phyloP scores from a whole-genome alignment of 1,284 basidiomycete species.

The Vanrija sp. region DNA sequence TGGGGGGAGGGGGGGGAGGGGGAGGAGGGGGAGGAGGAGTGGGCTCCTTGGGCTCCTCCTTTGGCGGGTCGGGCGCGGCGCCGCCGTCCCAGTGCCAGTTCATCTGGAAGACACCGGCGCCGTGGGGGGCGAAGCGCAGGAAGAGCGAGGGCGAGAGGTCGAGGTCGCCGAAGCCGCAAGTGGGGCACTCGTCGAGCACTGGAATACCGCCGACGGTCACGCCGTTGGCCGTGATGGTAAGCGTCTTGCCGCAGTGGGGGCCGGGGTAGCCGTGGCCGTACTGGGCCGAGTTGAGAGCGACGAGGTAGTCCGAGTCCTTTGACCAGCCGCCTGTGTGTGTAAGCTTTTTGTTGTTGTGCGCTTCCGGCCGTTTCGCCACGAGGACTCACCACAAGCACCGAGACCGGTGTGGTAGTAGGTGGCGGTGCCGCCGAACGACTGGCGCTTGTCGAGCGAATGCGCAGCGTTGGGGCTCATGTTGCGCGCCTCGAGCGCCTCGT shows the following conservation, averaged over 20 bases:
- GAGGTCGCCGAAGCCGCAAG: constrained; percentile 57
- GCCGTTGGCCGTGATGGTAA: constrained; percentile 63
- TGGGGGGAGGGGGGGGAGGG: constrained; percentile 4
- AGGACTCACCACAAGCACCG: constrained; percentile 15
- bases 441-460: not conserved
- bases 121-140: constrained; percentile 39
- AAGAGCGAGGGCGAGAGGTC: constrained; percentile 69
- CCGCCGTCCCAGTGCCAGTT: constrained; percentile 52
- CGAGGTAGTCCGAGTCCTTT: constrained; percentile 18
- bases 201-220: constrained; percentile 59
- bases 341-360: not conserved
- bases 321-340: not conserved
- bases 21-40: constrained; percentile 10
- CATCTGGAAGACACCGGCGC: constrained; percentile 57
- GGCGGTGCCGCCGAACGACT: constrained; percentile 7
- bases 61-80: constrained; percentile 12
- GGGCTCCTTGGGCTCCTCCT: constrained; percentile 20
- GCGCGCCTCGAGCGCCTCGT: not conserved
- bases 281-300: constrained; percentile 36
- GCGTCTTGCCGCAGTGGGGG: constrained; percentile 59
- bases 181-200: constrained; percentile 59
- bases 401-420: constrained; percentile 19
- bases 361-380: not conserved
- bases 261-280: constrained; percentile 55
- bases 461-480: too few species aligned